Percentiles rank a stretch among this genome's conserved stretches.
Evolutionary conservation across 139 green algal species (phyloP).

Genomic region (Micromonas commoda): DNA sequence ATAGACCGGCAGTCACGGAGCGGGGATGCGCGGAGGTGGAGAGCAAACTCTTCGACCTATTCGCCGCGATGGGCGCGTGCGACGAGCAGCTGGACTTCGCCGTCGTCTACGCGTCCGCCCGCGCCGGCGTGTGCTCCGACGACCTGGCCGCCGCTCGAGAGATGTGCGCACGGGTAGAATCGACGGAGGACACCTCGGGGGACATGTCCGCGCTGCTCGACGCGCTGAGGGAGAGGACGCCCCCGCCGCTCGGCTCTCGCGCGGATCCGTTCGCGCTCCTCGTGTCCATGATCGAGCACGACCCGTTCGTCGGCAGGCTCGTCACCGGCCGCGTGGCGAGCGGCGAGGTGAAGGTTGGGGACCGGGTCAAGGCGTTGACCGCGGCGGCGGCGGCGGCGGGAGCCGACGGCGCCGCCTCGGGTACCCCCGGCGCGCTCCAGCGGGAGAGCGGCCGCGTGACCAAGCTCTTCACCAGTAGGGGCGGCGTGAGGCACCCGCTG

Average conservation of each 20-base stretch:
- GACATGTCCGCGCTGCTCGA: constrained; percentile 74
- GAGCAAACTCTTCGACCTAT: constrained; percentile 73
- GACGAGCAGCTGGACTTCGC: constrained; percentile 88
- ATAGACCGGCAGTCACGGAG: constrained; percentile 36
- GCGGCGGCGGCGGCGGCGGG: constrained; percentile 19
- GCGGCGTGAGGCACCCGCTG: background rate
- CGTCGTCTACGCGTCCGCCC: constrained; percentile 67
- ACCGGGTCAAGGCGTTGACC: constrained; percentile 47
- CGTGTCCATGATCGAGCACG: constrained; percentile 76
- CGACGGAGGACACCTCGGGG: background rate
- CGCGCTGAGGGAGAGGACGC: constrained; percentile 59
- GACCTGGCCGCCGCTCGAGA: constrained; percentile 4
- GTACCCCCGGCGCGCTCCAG: background rate
- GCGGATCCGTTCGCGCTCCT: constrained; percentile 58
- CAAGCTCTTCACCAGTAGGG: background rate
- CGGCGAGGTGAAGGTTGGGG: constrained; percentile 54
- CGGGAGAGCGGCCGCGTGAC: background rate
- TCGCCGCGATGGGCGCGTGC: constrained; percentile 64
- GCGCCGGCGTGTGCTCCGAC: constrained; percentile 42
- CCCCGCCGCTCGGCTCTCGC: constrained; percentile 44
- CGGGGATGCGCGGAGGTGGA: constrained; percentile 60
- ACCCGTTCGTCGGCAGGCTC: constrained; percentile 70
- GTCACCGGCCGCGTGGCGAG: constrained; percentile 66
- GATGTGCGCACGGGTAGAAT: background rate
- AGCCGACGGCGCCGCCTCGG: background rate